phyloP scores from a whole-genome alignment of 2,329 filamentous ascomycete species.

The Penicillium sp. region DNA sequence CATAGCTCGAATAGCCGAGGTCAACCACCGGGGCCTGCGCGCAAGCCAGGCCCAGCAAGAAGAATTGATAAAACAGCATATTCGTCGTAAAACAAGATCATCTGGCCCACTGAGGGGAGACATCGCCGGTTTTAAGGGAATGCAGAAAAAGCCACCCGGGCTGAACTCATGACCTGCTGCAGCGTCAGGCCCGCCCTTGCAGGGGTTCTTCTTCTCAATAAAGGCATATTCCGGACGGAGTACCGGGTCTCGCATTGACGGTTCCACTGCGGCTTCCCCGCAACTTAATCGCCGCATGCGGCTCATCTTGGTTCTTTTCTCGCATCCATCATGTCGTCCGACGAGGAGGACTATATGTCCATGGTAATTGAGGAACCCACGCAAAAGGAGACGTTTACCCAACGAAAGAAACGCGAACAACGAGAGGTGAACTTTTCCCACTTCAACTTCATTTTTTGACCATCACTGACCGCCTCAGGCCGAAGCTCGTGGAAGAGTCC shows the following conservation, averaged over 20 bases:
- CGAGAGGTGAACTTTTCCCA: slow-evolving; percentile 41
- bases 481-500: slow-evolving; percentile 59
- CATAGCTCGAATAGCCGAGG: slow-evolving; percentile 62
- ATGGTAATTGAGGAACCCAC: slow-evolving; percentile 75
- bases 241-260: not conserved
- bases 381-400: slow-evolving; percentile 58
- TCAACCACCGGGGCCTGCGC: slow-evolving; percentile 47
- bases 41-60: slow-evolving; percentile 15
- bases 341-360: slow-evolving; percentile 94
- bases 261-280: slow-evolving; percentile 5
- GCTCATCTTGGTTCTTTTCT: not conserved
- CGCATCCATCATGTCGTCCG: slow-evolving; percentile 37
- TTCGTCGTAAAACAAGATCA: slow-evolving; percentile 6
- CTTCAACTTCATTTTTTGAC: slow-evolving; percentile 40
- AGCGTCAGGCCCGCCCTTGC: not conserved
- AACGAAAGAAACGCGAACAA: slow-evolving; percentile 52
- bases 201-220: not conserved
- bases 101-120: not conserved
- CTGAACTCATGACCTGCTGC: not conserved
- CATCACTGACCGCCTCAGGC: slow-evolving; percentile 50
- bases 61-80: slow-evolving; percentile 10
- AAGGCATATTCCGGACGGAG: no score
- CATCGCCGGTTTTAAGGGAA: not conserved
- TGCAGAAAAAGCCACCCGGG: not conserved
- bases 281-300: slow-evolving; percentile 2